Conservation (phyloP, 2,329 filamentous ascomycete species). For the Hymenoscyphus occultus region DNA sequence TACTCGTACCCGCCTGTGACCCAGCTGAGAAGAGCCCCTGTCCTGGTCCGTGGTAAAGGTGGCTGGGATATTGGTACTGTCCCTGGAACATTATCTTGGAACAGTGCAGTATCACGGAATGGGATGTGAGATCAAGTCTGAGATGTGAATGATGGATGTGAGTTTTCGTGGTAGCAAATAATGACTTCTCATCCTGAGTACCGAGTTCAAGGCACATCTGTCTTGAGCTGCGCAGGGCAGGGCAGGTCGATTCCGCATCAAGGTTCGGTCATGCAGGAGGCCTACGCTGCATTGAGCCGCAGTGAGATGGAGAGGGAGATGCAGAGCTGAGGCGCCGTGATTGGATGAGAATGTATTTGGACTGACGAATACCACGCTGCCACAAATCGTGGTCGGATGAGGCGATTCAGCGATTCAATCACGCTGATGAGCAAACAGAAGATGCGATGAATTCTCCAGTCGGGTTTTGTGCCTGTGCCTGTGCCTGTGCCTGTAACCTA, state of each 20-base stretch:
- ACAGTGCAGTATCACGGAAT: neutral
- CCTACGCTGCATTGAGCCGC: constrained; percentile 12
- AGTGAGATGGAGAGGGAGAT: constrained; percentile 1
- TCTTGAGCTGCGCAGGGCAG: neutral
- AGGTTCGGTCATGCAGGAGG: neutral
- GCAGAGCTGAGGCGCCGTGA: neutral
- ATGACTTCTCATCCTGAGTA: neutral
- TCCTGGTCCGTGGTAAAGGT: neutral
- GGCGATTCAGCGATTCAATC: neutral
- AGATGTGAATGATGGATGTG: neutral
- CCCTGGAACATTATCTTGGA: too few species aligned
- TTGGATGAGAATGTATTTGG: neutral
- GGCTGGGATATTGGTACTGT: neutral
- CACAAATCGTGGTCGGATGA: constrained; percentile 8
- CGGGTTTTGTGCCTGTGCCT: too few species aligned
- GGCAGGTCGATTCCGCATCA: neutral
- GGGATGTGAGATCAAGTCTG: neutral
- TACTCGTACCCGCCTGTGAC: neutral
- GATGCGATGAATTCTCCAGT: too few species aligned
- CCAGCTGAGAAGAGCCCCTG: neutral
- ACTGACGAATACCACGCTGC: constrained; percentile 12
- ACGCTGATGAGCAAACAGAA: too few species aligned
- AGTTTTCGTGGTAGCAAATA: neutral
- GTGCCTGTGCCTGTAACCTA: too few species aligned
- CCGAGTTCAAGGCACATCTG: neutral